phyloP scores from a whole-genome alignment of 192 early-diverging fungal species.

The Gaertneriomyces semiglobifer region DNA sequence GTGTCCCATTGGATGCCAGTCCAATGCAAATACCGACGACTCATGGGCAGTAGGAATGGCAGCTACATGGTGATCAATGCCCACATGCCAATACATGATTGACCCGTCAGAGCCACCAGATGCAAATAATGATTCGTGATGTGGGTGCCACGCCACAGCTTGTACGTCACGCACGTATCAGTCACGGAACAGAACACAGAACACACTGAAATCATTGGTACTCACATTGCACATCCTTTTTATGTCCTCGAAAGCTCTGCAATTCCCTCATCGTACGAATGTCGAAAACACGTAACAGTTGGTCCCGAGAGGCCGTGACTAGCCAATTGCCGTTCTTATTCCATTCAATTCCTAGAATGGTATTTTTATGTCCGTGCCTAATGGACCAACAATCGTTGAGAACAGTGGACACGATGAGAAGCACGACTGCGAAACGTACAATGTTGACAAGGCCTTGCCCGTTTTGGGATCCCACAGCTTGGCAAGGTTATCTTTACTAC shows the following conservation, averaged over 20 bases:
- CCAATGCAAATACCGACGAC: slow-evolving; percentile 88
- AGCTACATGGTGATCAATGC: slow-evolving; percentile 46
- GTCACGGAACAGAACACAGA: background rate
- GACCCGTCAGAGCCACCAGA: slow-evolving; percentile 89
- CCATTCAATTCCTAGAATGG: slow-evolving; percentile 85
- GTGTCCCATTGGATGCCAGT: slow-evolving; percentile 97
- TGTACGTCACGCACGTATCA: background rate
- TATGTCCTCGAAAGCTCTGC: slow-evolving; percentile 78
- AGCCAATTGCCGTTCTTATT: slow-evolving; percentile 98
- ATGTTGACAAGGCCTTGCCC: slow-evolving; percentile 75
- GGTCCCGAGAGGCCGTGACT: slow-evolving; percentile 83
- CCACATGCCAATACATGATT: slow-evolving; percentile 83
- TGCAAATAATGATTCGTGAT: slow-evolving; percentile 83
- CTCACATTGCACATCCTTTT: slow-evolving; percentile 82
- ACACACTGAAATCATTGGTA: slow-evolving; percentile 3
- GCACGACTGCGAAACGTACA: slow-evolving; percentile 49
- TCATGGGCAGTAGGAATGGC: slow-evolving; percentile 79
- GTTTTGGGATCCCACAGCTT: slow-evolving; percentile 97
- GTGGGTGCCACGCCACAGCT: slow-evolving; percentile 93
- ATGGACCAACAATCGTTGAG: too few species aligned
- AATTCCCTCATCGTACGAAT: slow-evolving; percentile 90
- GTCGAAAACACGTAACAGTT: slow-evolving; percentile 89
- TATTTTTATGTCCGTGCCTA: slow-evolving; percentile 91
- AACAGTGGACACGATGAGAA: background rate
- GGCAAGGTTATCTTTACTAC: slow-evolving; percentile 92